Conservation (phyloP, 768 basidiomycete species). For the Serpula lacrymans region DNA sequence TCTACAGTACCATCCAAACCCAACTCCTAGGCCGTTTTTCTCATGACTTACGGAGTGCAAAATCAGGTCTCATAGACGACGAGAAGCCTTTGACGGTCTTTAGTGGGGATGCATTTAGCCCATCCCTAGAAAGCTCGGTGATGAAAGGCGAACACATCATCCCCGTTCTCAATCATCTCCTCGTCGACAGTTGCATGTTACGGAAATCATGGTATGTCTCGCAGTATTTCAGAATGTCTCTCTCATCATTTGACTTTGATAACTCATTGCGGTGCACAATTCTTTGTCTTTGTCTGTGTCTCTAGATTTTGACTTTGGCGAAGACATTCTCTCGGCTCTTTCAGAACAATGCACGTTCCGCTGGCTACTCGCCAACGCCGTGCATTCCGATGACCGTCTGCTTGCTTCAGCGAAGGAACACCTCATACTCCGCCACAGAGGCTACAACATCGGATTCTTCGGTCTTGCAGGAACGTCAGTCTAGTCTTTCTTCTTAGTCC, state of each 20-base stretch:
- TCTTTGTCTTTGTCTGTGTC: background rate
- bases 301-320: slow-evolving; percentile 1
- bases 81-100: background rate
- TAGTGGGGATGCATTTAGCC: slow-evolving; percentile 1
- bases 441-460: slow-evolving; percentile 1
- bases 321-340: background rate
- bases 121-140: background rate
- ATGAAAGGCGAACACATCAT: slow-evolving; percentile 1
- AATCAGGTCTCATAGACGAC: background rate
- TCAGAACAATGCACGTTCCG: background rate
- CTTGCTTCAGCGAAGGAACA: background rate
- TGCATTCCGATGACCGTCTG: background rate
- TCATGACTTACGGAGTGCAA: background rate
- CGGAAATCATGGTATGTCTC: slow-evolving; percentile 1
- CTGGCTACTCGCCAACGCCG: background rate
- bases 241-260: background rate
- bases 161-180: background rate
- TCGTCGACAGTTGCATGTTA: slow-evolving; percentile 1
- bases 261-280: background rate
- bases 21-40: background rate
- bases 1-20: background rate
- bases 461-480: background rate
- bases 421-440: background rate
- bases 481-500: background rate
- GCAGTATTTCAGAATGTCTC: too few species aligned